A percentile compares a stretch with the other conserved stretches of the same genome.
phyloP scores from a whole-genome alignment of 495 filamentous ascomycete species.

The Elaphomyces granulatus region DNA sequence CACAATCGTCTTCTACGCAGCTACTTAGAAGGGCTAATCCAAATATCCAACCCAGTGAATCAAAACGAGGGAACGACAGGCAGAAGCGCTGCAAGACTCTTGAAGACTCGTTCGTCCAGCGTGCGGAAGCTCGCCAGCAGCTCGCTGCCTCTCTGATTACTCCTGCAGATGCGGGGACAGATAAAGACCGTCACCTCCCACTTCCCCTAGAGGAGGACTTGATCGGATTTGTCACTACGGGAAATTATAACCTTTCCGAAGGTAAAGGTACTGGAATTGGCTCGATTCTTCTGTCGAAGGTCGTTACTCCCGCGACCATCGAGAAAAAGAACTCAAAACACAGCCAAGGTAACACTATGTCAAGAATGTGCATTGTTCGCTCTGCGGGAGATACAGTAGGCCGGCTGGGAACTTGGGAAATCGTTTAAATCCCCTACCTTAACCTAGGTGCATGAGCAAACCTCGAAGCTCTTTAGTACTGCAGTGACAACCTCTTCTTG shows the following conservation, averaged over 20 bases:
- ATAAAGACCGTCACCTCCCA: slow-evolving; percentile 44
- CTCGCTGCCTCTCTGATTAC: slow-evolving; percentile 40
- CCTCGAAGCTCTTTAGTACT: too few relatives aligned
- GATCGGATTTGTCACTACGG: slow-evolving; percentile 84
- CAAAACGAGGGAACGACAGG: slow-evolving; percentile 1
- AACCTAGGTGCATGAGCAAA: too few relatives aligned
- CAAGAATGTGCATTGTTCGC: slow-evolving; percentile 61
- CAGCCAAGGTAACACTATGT: slow-evolving; percentile 15
- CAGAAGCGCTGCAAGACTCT: slow-evolving; percentile 9
- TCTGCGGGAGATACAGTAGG: slow-evolving; percentile 63
- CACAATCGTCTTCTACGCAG: not conserved
- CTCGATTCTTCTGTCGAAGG: slow-evolving; percentile 46
- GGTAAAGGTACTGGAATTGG: slow-evolving; percentile 68
- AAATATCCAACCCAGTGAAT: not conserved
- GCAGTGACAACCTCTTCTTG: too few relatives aligned
- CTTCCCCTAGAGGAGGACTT: slow-evolving; percentile 64
- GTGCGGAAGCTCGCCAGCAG: slow-evolving; percentile 33
- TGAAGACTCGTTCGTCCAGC: slow-evolving; percentile 6
- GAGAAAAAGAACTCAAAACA: slow-evolving; percentile 5
- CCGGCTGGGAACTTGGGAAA: slow-evolving; percentile 68
- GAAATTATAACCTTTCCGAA: slow-evolving; percentile 66
- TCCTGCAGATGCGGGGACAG: slow-evolving; percentile 17
- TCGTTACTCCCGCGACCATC: slow-evolving; percentile 13
- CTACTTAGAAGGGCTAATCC: not conserved
- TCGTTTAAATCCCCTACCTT: slow-evolving; percentile 35